Base-by-base conservation (phyloP, 805 yeast genomes). In the Candida methanosorbosa region DNA sequence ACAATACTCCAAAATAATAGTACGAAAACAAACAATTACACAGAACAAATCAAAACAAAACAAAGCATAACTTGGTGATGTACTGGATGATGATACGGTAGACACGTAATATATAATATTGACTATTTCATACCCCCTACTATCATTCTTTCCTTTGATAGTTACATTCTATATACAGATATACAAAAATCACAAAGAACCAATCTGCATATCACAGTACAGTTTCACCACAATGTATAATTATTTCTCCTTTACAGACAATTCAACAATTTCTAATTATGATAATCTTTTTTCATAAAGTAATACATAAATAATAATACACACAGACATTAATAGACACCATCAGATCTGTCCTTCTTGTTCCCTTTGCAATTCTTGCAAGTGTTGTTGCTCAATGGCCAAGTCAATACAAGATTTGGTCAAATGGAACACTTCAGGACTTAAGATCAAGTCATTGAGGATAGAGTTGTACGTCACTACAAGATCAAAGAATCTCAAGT, bases 331-430 rank as follows among this genome's bases (percentile, higher is more conserved):
- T n/a, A n/a, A n/a, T n/a, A n/a, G n/a, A n/a, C n/a, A n/a, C n/a
- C n/a, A n/a, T n/a, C n/a, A n/a, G n/a, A n/a, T n/a, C n/a, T n/a
- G n/a, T n/a, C n/a, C n/a, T n/a, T 23, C 26, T 23, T 23, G 26
- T n/a, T 23, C 26, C n/a, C 11, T n/a, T n/a, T n/a, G n/a, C 9
- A 14, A 16, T 28, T 28, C 25, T 32, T 38, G 42, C 36, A 57
- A 57, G 35, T 54, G 60, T 39, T 63, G 64, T 37, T 72, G 74
- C 14, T 73, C 75, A 35, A 73, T 61, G 13, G 80, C 80, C 21
- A 68, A 68, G 44, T 80, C 87, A 37, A 78, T 66, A 19, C 81
- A 81, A 78, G 84, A 75, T 48, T 78, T 78, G 14, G 85, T 85
- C 41, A 81, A 61, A 41, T 72, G 74, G 47, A 74, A 73, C 5